Evolutionary conservation across 768 basidiomycete genomes (phyloP), one percentile per base, ranked within the genome.

Genomic region (Amanita brunnescens): DNA sequence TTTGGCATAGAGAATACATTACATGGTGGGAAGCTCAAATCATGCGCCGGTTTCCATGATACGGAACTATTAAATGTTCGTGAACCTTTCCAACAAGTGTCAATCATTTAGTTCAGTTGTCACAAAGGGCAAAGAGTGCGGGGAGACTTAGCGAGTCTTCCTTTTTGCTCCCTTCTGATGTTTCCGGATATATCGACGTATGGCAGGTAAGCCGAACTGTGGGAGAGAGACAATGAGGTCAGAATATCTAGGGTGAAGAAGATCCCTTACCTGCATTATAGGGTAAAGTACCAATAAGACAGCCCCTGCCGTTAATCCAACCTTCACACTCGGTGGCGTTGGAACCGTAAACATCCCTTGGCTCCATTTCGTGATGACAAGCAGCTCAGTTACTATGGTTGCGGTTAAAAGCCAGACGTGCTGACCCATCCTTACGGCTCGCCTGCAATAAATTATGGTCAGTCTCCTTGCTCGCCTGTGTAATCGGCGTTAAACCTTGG

Each of bases 361-460:
- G 57, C 85, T 81, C 89, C 88, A 92, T 70, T 92, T 92, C 58
- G 73, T 67, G 48, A 92, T 90, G 38, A 82, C 84, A 46, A 92
- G 72, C 32, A 90, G 64, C 63, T 92, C 90, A 12, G 91, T 91
- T 52, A 80, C 59, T 55, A 91, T 81, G n/a, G 90, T 92, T 29
- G 90, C 89, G 45, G 91, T 77, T 54, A 92, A 70, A 37, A 92
- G 70, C 90, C 90, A 91, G 30, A 84, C 82, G 61, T 92, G 90
- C 58, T 90, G 87, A 1, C 91, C 90, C 90, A 92, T 91, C 51
- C 90, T 78, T 55, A 83, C 82, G n/a, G 87, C 83, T 58, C 74
- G 82, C 59, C 90, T 91, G 59, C 24, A 51, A 44, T n/a, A 21
- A 18, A 8, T 33, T 26, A 6, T n/a, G 9, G 24, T 23, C 13